Base-by-base conservation (phyloP, 2,329 filamentous ascomycete genomes). In the Trichoderma sp. region DNA sequence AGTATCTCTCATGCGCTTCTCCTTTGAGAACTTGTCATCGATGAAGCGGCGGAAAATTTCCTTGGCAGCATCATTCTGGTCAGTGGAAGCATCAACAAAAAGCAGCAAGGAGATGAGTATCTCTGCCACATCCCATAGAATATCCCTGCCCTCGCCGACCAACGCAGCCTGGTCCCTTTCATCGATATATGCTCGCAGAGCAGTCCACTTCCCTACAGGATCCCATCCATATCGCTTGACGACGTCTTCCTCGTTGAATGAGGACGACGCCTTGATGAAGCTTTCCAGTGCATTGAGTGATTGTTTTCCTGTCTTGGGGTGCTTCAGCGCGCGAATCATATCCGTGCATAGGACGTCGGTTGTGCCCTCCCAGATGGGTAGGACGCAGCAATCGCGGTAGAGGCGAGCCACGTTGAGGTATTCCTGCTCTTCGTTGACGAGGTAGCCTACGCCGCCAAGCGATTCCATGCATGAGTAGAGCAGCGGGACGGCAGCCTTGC, bases 321-420 rank as follows among this genome's bases (percentile, higher is more conserved):
- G 83, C 71, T 85, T 85, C 53, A 87, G 69, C 0, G 83, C 82
- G 24, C 84, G 76, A 16, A 86, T 71, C 19, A 84, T 80, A 70
- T 86, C 85, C 1, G 81, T 82, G 5, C 87, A 87, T 68, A 93
- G 82, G 6, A 93, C 89, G 73, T 92, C 90, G 0, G 90, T 92
- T 0, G 91, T 93, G 0, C 91, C 89, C 77, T 92, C 90, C 89
- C 89, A 92, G 60, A 93, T 92, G 16, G 86, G 84, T 62, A 87
- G 79, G 3, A 92, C 90, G 8, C 80, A 82, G 1, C 85, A 87
- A 73, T 93, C 91, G 8, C 91, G 85, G 73, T 88, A 88, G 0
- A 92, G 80, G 7, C 89, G 84, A 0, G 90, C 85, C 4, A 93
- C 80, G 74, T 93, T 93, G 69, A 92, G 81, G 47, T 88, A 84